Evolutionary conservation across 2,329 filamentous ascomycete genomes (phyloP), one percentile per base, ranked within the genome.

Genomic region (Trichoderma sp.): DNA sequence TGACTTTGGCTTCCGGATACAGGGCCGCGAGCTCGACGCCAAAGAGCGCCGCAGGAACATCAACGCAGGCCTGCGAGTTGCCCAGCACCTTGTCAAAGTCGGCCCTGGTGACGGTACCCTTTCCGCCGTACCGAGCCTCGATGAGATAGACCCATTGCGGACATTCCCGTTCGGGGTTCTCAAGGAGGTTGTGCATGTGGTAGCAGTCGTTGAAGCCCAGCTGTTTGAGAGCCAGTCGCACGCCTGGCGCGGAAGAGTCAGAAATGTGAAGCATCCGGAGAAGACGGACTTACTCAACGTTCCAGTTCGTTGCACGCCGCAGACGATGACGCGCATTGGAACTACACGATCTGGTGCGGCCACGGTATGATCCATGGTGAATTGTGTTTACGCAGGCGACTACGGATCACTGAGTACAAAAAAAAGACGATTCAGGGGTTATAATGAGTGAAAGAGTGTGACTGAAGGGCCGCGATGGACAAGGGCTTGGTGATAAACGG

Each of bases 31-130:
- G 73, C 60, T 81, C 78, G 63, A 74, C 67, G 58, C 76, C 76
- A 71, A 81, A 79, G 72, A 88, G 89, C 42, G 86, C 80, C 0
- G 87, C 79, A 1, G 89, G 87, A 17, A 87, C 75, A 56, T 86
- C 86, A 67, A 83, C 82, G 9, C 84, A 86, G 25, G 82, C 83
- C n/a, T 86, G 81, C 71, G 77, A 81, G 27, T 79, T 72, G 54
- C 80, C 80, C 57, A 84, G 79, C 7, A 84, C 74, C 67, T 76
- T 75, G 73, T 85, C 83, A 77, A 82, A 84, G 69, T 83, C 80
- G 19, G 74, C 71, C 52, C 76, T 78, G n/a, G 72, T 74, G 64
- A 79, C 76, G 27, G 73, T 57, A 10, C 73, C 75, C 29, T 72
- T 73, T 65, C 71, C 74, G 58, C 69, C 73, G 67, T 75, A 79